phyloP scores from a whole-genome alignment of 1,284 basidiomycete genomes.

The Papiliotrema nemorosa region DNA sequence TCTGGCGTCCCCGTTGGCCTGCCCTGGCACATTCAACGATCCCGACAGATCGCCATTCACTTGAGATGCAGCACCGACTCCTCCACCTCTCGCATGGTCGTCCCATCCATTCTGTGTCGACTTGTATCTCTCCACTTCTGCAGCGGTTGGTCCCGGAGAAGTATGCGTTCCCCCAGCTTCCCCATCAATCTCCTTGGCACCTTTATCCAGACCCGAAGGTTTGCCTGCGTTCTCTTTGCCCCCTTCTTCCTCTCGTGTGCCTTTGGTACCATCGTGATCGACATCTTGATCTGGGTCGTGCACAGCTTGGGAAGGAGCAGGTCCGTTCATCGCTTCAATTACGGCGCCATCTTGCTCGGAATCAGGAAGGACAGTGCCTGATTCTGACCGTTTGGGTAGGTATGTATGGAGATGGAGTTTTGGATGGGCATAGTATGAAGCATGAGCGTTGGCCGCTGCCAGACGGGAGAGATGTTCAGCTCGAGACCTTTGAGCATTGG shows the following conservation, averaged over 20 bases:
- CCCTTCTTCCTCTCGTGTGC: conserved; percentile 31
- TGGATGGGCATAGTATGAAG: conserved; percentile 44
- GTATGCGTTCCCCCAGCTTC: conserved; percentile 36
- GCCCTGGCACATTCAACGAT: conserved; percentile 6
- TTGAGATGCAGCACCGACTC: too few relatives aligned
- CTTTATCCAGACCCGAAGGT: conserved; percentile 32
- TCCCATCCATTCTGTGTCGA: conserved; percentile 3
- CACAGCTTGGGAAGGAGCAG: conserved; percentile 8
- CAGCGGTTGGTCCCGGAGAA: conserved; percentile 28
- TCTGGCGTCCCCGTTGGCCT: conserved; percentile 6
- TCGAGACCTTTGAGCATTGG: conserved; percentile 9
- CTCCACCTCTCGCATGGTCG: conserved; percentile 4
- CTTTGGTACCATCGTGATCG: conserved; percentile 17
- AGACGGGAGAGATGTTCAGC: conserved; percentile 37
- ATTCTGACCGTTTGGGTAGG: conserved; percentile 4
- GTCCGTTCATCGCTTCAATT: conserved; percentile 29
- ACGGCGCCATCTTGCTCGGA: conserved; percentile 14
- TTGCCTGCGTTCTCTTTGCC: conserved; percentile 33
- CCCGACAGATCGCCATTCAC: neutral
- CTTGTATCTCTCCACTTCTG: conserved; percentile 19
- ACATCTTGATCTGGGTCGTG: conserved; percentile 7
- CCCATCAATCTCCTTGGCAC: conserved; percentile 30
- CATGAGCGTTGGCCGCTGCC: conserved; percentile 39
- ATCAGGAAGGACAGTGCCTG: conserved; percentile 3
- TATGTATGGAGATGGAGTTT: conserved; percentile 36